These are phyloP conservation scores for Tylopilus felleus DNA, from an alignment of 768 basidiomycete genomes.

Conservation along the genomic window DNA sequence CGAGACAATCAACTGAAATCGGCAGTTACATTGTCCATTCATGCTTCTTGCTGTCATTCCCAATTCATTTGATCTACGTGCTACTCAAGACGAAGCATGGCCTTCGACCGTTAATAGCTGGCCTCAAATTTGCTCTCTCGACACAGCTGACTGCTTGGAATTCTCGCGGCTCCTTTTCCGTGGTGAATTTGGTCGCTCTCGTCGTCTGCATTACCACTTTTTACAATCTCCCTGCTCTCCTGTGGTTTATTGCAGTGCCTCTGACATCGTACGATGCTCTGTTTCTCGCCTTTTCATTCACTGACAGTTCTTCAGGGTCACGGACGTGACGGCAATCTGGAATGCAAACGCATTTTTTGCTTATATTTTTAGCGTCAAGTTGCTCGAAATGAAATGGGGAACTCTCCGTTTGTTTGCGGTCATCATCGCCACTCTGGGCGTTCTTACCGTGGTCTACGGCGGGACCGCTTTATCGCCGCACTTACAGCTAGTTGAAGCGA, in stretches of 20 bases:
- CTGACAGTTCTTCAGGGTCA: constrained; percentile 47
- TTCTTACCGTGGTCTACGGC: constrained; percentile 81
- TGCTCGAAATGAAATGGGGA: constrained; percentile 65
- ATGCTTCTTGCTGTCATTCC: constrained; percentile 72
- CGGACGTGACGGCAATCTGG: constrained; percentile 85
- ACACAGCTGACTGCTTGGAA: constrained; percentile 18
- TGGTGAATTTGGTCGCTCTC: constrained; percentile 27
- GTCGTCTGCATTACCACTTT: constrained; percentile 35
- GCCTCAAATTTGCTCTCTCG: constrained; percentile 50
- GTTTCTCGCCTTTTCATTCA: not conserved
- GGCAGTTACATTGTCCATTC: constrained; percentile 85
- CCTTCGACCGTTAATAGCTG: constrained; percentile 45
- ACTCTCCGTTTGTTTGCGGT: constrained; percentile 66
- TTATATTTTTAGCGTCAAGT: constrained; percentile 77
- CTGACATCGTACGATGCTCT: constrained; percentile 59
- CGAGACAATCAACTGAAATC: not conserved
- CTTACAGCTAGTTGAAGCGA: constrained; percentile 12
- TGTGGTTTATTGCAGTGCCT: constrained; percentile 75
- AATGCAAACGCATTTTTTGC: constrained; percentile 91
- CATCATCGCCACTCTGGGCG: constrained; percentile 75
- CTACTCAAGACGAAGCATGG: constrained; percentile 46
- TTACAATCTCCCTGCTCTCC: constrained; percentile 58
- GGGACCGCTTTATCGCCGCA: constrained; percentile 37
- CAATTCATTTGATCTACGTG: constrained; percentile 74
- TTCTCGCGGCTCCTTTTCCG: constrained; percentile 1